phyloP scores from a whole-genome alignment of 2,329 filamentous ascomycete genomes.

The Aotearoamyces nothofagi region DNA sequence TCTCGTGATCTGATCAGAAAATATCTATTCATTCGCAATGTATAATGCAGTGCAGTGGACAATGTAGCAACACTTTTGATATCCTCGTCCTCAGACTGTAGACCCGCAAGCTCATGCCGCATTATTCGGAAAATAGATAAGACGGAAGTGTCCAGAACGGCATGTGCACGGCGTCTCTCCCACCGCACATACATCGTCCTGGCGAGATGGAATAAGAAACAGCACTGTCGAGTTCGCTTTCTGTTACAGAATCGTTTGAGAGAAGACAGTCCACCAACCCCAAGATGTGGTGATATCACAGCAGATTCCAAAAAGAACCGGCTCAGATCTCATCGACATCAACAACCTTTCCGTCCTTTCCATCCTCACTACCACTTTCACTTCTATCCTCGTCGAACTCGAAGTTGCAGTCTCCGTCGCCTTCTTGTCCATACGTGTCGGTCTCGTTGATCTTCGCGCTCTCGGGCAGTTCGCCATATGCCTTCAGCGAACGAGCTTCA shows the following conservation, averaged over 20 bases:
- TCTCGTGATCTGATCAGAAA: too few species aligned
- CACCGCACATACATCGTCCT: constrained; percentile 15
- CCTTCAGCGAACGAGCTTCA: constrained; percentile 88
- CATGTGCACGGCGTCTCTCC: constrained; percentile 34
- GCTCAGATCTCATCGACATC: constrained; percentile 89
- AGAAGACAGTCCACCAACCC: constrained; percentile 43
- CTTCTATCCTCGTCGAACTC: constrained; percentile 88
- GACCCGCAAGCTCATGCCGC: too few species aligned
- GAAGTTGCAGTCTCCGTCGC: constrained; percentile 92
- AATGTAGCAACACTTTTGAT: too few species aligned
- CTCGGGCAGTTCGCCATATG: constrained; percentile 94
- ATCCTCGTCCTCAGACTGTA: too few species aligned
- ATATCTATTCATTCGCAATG: too few species aligned
- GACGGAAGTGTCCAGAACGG: constrained; percentile 10
- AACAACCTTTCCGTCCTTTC: constrained; percentile 61
- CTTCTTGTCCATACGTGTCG: constrained; percentile 82
- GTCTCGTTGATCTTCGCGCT: constrained; percentile 99
- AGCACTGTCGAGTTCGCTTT: constrained; percentile 22
- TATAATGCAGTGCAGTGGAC: too few species aligned
- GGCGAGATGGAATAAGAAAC: constrained; percentile 15
- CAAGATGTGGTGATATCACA: not conserved
- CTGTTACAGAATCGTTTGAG: constrained; percentile 37
- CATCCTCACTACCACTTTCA: constrained; percentile 42
- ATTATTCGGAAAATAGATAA: too few species aligned
- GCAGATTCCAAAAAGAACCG: not conserved